Evolutionary conservation across 208 protist species (phyloP).

Genomic region (Novymonas esmeraldas): DNA sequence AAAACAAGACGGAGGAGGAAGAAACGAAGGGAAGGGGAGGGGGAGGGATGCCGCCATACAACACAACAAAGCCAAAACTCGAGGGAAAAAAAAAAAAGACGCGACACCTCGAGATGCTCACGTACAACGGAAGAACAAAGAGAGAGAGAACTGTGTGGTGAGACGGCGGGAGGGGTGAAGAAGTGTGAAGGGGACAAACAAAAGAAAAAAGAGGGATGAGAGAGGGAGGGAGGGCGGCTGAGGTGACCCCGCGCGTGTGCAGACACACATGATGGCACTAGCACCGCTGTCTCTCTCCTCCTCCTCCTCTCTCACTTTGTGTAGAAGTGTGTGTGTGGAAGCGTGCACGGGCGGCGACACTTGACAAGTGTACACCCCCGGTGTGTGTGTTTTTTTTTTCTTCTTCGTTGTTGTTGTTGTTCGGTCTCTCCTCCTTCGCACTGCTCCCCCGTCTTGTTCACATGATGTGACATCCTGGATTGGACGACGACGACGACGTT

Average conservation of each 20-base stretch:
- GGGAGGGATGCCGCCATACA: background rate
- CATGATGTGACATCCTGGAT: constrained; percentile 16
- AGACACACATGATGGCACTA: background rate
- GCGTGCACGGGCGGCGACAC: too few species aligned
- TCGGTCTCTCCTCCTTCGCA: background rate
- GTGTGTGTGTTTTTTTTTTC: too few species aligned
- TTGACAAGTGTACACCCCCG: too few species aligned
- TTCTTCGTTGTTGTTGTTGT: too few species aligned
- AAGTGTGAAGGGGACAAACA: constrained; percentile 1
- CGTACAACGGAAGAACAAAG: constrained; percentile 1
- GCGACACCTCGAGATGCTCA: constrained; percentile 13
- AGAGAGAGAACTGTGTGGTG: background rate
- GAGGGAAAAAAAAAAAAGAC: constrained; percentile 22
- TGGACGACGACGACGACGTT: constrained; percentile 7
- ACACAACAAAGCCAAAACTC: constrained; percentile 1
- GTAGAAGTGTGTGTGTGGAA: too few species aligned
- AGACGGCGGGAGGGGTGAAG: background rate
- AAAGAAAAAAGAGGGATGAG: constrained; percentile 1
- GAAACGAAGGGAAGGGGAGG: background rate
- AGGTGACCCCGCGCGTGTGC: background rate
- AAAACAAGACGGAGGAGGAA: background rate
- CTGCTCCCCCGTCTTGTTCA: background rate
- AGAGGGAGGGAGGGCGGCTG: constrained; percentile 1
- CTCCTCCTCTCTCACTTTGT: background rate
- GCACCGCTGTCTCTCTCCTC: background rate